These are phyloP conservation scores for Aspergillus brunneoviolaceus DNA, from an alignment of 2,329 filamentous ascomycete genomes.

Conservation along the genomic window DNA sequence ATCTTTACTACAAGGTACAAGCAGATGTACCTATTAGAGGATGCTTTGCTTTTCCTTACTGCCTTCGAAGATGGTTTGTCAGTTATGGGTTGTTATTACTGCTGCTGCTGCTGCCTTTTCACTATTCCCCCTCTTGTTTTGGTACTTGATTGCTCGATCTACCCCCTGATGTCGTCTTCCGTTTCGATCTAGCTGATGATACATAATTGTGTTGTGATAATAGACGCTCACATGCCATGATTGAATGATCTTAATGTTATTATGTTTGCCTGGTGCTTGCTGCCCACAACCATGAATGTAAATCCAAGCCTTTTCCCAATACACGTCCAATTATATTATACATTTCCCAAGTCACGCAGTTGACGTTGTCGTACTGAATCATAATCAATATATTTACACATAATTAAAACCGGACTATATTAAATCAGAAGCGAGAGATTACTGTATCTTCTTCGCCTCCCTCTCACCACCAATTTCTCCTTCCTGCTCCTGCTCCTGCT, in stretches of 20 bases:
- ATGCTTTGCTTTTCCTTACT: neutral
- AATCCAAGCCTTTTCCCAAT: neutral
- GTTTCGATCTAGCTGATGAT: neutral
- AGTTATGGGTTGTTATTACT: neutral
- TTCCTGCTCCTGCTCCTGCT: slow-evolving; percentile 16
- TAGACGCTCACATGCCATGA: neutral
- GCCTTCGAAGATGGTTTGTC: neutral
- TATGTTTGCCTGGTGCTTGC: neutral
- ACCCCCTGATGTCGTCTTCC: neutral
- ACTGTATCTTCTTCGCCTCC: slow-evolving; percentile 23
- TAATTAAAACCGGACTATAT: neutral
- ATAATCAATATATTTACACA: slow-evolving; percentile 2
- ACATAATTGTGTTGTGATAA: neutral
- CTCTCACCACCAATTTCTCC: slow-evolving; percentile 12
- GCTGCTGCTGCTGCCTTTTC: neutral
- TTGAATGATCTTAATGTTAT: neutral
- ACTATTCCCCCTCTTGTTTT: neutral
- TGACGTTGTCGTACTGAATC: neutral
- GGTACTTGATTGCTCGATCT: neutral
- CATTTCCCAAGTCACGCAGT: neutral
- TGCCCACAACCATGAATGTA: neutral
- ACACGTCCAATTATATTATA: too few relatives aligned
- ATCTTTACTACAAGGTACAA: neutral
- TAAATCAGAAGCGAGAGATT: neutral
- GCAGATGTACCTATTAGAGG: neutral